Evolutionary conservation across 768 basidiomycete species (phyloP).

Genomic region (Hebeloma cylindrosporum): DNA sequence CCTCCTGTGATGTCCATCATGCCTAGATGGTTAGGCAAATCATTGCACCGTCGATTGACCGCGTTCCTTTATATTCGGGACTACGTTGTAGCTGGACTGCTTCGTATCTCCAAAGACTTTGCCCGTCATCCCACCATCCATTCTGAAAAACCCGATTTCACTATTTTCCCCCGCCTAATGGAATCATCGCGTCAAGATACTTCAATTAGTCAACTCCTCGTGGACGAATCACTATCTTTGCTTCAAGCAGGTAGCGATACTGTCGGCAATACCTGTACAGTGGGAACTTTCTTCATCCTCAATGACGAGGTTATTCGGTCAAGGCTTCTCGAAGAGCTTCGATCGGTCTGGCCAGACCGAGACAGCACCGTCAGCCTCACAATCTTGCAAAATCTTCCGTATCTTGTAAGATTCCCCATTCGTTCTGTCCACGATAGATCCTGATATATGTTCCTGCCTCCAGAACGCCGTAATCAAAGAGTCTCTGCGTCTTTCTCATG

Average conservation of each 20-base stretch:
- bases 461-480: slow-evolving; percentile 53
- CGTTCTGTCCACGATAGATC: not conserved
- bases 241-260: slow-evolving; percentile 41
- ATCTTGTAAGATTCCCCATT: slow-evolving; percentile 33
- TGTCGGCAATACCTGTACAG: slow-evolving; percentile 37
- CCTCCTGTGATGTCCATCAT: slow-evolving; percentile 13
- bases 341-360: slow-evolving; percentile 34
- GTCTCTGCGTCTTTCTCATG: slow-evolving; percentile 43
- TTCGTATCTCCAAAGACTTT: slow-evolving; percentile 9
- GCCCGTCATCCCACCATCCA: slow-evolving; percentile 3
- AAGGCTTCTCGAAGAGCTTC: slow-evolving; percentile 34
- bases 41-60: slow-evolving; percentile 14
- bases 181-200: slow-evolving; percentile 6
- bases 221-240: slow-evolving; percentile 38
- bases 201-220: slow-evolving; percentile 9
- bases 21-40: slow-evolving; percentile 17
- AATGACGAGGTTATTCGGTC: slow-evolving; percentile 26
- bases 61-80: slow-evolving; percentile 18
- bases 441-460: slow-evolving; percentile 2
- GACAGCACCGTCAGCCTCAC: slow-evolving; percentile 25
- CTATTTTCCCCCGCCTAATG: slow-evolving; percentile 21
- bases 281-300: slow-evolving; percentile 39
- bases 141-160: slow-evolving; percentile 4
- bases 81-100: slow-evolving; percentile 17
- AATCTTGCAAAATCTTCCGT: slow-evolving; percentile 41